These are phyloP conservation scores for Diacronema lutheri DNA, from an alignment of 78 protist genomes.

Conservation along the genomic window DNA sequence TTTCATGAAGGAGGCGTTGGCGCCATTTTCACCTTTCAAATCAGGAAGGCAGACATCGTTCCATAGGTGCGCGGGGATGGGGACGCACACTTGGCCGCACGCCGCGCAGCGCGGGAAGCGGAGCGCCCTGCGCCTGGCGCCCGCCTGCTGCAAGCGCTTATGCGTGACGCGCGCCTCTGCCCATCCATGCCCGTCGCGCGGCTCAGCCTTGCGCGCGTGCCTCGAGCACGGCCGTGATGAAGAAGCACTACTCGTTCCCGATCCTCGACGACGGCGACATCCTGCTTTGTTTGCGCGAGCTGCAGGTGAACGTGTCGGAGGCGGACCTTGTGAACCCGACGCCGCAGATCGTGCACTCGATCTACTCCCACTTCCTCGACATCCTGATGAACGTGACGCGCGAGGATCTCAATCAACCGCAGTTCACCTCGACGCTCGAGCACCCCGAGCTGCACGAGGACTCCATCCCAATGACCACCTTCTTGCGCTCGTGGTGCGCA, in stretches of 20 bases:
- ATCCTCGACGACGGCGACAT: not conserved
- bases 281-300: not conserved
- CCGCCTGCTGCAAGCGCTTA: no score
- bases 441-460: constrained; percentile 22
- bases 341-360: not conserved
- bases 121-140: no score
- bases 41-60: no score
- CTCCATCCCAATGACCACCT: not conserved
- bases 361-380: not conserved
- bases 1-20: no score
- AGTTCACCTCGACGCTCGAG: not conserved
- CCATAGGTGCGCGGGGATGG: no score
- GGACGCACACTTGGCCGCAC: no score
- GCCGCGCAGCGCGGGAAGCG: no score
- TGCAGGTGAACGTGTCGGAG: not conserved
- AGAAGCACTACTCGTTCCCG: not conserved
- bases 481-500: not conserved
- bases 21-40: no score
- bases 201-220: no score
- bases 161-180: no score
- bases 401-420: not conserved
- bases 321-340: not conserved
- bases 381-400: not conserved
- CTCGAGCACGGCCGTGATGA: no score
- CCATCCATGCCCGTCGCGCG: no score